These are phyloP conservation scores for Selaginella tamariscina DNA, from an alignment of 75 land plant genomes.

Conservation along the genomic window DNA sequence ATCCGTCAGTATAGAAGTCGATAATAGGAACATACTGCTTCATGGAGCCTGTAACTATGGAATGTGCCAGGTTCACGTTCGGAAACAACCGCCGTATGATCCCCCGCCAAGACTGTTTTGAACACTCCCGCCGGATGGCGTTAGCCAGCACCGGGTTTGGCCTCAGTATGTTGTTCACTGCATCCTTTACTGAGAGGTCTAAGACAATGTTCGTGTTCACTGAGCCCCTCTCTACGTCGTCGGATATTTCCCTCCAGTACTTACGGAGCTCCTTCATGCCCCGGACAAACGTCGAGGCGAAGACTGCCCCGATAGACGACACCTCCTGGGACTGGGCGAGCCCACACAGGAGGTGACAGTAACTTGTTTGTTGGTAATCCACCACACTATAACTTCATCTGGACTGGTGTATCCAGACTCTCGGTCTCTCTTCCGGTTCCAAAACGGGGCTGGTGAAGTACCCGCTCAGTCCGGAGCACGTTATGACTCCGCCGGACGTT, in stretches of 20 bases:
- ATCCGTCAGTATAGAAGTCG: neutral
- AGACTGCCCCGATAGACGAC: neutral
- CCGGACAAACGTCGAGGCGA: conserved; percentile 6
- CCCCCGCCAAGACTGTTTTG: neutral
- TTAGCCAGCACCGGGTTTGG: neutral
- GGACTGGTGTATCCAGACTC: neutral
- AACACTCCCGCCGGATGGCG: neutral
- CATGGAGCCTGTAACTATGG: conserved; percentile 8
- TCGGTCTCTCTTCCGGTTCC: neutral
- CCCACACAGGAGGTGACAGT: conserved; percentile 4
- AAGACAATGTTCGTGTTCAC: neutral
- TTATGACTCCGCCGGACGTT: neutral
- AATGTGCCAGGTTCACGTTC: neutral
- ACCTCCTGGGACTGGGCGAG: conserved; percentile 1
- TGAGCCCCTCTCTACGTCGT: neutral
- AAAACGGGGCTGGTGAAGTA: conserved; percentile 3
- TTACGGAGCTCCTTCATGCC: neutral
- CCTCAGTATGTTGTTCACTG: neutral
- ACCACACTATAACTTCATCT: neutral
- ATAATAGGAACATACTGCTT: conserved; percentile 5
- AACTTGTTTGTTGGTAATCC: neutral
- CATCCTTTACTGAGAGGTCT: neutral
- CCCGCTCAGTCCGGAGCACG: neutral
- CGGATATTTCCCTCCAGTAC: neutral
- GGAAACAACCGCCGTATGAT: neutral